Base-by-base conservation (phyloP, 1,284 basidiomycete species). In the Microbotryum silenes-acaulis region DNA sequence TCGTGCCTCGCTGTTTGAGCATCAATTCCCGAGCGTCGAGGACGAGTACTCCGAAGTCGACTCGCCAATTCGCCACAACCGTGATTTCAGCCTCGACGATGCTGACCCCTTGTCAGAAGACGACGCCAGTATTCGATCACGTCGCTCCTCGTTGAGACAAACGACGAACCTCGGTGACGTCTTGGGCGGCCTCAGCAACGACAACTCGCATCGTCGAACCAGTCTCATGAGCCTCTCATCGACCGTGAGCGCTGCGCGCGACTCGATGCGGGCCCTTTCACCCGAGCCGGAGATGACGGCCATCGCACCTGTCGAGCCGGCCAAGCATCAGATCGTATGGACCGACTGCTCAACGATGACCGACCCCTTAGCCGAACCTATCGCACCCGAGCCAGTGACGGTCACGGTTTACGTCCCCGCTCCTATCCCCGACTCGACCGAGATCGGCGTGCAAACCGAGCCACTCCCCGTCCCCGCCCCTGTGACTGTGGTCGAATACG, bases 321-420 rank as follows among this genome's bases (percentile, higher is more conserved):
- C 27, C 21, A 56, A 62, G 47, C 56, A 45, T 9, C n/a, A 56
- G 23, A 57, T 68, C 56, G 66, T 63, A 25, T 61, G 55, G 61
- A 59, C 51, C 29, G 71, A 72, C 53, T 55, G 58, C 21, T 45
- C 25, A 4, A 64, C 62, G 29, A 58, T 60, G 60, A 68, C 67
- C 31, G 67, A 68, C 42, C 37, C 63, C 6, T 37, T 25, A n/a
- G 79, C 81, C 37, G 86, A 86, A 72, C 77, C 87, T 54, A 81
- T 33, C 37, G 56, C 7, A 52, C 37, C 37, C 12, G 14, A 81
- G 44, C 51, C 70, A 33, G 61, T 64, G 33, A 62, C 64, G 49
- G 62, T 56, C 21, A 56, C 55, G n/a, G 74, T 78, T 49, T 74
- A 72, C 62, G 71, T 74, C 9, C 74, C 77, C 37, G 70, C 50